Evolutionary conservation across 257 asterid species (phyloP).

Genomic region (Verbena officinalis): DNA sequence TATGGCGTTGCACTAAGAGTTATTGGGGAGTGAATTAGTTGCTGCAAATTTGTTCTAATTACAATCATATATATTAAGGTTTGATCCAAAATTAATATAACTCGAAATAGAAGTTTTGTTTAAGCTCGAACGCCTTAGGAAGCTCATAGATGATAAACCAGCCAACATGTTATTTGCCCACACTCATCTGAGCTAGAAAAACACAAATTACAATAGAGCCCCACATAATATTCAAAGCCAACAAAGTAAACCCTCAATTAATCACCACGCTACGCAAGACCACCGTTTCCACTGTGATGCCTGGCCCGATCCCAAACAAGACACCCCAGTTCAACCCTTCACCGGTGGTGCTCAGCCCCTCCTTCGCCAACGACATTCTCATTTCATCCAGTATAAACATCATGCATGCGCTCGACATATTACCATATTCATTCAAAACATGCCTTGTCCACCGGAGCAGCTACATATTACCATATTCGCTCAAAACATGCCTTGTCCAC

Average conservation of each 20-base stretch:
- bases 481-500: too few relatives aligned
- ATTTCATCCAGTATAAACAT: constrained; percentile 68
- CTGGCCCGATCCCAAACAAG: constrained; percentile 76
- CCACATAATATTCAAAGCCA: too few relatives aligned
- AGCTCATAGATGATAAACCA: too few relatives aligned
- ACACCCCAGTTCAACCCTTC: constrained; percentile 83
- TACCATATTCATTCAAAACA: constrained; percentile 65
- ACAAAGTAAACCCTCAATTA: constrained; percentile 9
- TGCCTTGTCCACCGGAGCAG: constrained; percentile 53
- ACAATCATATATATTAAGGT: too few relatives aligned
- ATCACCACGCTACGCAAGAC: constrained; percentile 63
- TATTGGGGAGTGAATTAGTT: not conserved
- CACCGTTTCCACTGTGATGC: constrained; percentile 73
- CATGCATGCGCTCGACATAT: constrained; percentile 72
- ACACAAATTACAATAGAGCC: too few relatives aligned
- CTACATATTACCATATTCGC: too few relatives aligned
- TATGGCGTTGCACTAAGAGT: not conserved
- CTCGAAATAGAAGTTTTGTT: too few relatives aligned
- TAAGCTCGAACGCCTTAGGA: too few relatives aligned
- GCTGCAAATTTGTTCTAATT: not conserved
- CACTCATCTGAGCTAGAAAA: too few relatives aligned
- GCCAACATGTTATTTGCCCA: too few relatives aligned
- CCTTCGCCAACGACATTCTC: constrained; percentile 60
- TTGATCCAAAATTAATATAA: too few relatives aligned
- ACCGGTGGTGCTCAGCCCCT: constrained; percentile 59